Conservation (phyloP, 2,329 filamentous ascomycete species). For the Alternaria incomplexa region DNA sequence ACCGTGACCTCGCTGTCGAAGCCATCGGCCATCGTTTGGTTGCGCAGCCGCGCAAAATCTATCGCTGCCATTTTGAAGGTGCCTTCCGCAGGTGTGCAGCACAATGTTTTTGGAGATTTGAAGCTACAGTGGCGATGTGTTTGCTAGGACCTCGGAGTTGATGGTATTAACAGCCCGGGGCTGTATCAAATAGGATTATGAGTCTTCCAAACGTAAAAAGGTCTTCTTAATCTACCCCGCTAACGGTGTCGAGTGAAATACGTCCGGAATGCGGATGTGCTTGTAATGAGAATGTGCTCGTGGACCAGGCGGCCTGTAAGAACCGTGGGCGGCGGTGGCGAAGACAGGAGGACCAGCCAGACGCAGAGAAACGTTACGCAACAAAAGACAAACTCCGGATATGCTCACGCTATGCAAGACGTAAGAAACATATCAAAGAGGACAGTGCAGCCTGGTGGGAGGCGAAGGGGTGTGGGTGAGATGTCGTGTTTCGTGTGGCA, state of each 20-base stretch:
- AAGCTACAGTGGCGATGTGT: neutral
- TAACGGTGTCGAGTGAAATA: neutral
- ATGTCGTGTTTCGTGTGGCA: slow-evolving; percentile 10
- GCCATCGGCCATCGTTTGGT: slow-evolving; percentile 85
- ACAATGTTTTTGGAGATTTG: neutral
- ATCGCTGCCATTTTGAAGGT: slow-evolving; percentile 43
- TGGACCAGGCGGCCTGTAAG: slow-evolving; percentile 1
- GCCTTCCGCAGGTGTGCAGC: neutral
- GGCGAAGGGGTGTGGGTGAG: slow-evolving; percentile 9
- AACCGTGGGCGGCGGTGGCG: slow-evolving; percentile 40
- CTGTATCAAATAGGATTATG: neutral
- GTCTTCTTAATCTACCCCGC: neutral
- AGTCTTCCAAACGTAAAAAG: neutral
- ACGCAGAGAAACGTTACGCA: slow-evolving; percentile 20
- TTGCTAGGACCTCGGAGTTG: neutral
- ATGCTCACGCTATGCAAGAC: slow-evolving; percentile 41
- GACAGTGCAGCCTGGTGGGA: slow-evolving; percentile 1
- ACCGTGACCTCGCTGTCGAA: slow-evolving; percentile 98
- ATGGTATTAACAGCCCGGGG: neutral
- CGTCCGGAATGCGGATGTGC: neutral
- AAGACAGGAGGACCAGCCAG: slow-evolving; percentile 24
- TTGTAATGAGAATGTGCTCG: neutral
- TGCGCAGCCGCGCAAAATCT: slow-evolving; percentile 73
- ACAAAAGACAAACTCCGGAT: slow-evolving; percentile 21
- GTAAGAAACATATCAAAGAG: slow-evolving; percentile 13